These are phyloP conservation scores for Blastomyces percursus DNA, from an alignment of 2,329 filamentous ascomycete genomes.

Conservation along the genomic window DNA sequence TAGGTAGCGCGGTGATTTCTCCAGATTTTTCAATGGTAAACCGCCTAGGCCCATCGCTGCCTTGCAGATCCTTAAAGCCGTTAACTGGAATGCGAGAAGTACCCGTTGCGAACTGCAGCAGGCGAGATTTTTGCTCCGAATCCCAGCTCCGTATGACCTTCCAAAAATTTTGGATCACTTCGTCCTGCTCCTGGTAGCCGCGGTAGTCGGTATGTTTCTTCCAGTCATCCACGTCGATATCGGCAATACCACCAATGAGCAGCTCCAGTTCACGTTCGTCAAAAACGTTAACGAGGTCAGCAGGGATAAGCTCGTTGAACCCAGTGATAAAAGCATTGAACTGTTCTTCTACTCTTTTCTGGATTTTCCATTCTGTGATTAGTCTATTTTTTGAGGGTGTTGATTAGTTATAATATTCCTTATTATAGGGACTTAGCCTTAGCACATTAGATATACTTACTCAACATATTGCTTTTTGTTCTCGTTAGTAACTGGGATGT, in stretches of 20 bases:
- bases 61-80: constrained; percentile 97
- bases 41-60: constrained; percentile 83
- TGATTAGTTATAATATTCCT: neutral
- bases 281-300: constrained; percentile 95
- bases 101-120: constrained; percentile 93
- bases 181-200: constrained; percentile 93
- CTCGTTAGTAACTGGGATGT: constrained; percentile 94
- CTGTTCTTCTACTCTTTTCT: constrained; percentile 96
- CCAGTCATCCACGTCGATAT: constrained; percentile 99
- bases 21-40: constrained; percentile 99
- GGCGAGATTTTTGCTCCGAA: constrained; percentile 91
- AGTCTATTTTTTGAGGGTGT: constrained; percentile 39
- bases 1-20: constrained; percentile 79
- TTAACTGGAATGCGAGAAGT: constrained; percentile 98
- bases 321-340: constrained; percentile 97
- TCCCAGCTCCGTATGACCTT: constrained; percentile 92
- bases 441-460: constrained; percentile 37
- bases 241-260: constrained; percentile 96
- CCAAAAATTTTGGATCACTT: constrained; percentile 98
- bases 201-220: constrained; percentile 99
- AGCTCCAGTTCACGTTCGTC: constrained; percentile 95
- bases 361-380: constrained; percentile 98
- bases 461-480: constrained; percentile 99
- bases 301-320: constrained; percentile 94
- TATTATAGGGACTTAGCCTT: neutral